Conservation (phyloP, 1,284 basidiomycete species). For the Exobasidium rhododendri region DNA sequence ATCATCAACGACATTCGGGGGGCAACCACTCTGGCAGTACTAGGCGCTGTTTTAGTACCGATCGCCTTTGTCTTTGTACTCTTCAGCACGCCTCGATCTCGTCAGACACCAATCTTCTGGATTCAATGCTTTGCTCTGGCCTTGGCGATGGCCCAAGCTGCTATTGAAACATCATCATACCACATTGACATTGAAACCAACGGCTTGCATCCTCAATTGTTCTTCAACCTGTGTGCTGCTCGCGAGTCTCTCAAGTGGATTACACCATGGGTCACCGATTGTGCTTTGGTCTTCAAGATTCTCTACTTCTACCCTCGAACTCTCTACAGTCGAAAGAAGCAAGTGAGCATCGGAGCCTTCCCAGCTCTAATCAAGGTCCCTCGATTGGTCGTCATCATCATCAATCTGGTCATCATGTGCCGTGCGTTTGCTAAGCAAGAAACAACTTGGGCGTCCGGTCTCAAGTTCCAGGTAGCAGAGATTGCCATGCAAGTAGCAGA, state of each 20-base stretch:
- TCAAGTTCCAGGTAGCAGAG: slow-evolving; percentile 1
- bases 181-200: background rate
- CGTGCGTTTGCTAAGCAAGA: background rate
- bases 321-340: background rate
- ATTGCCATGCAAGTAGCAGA: background rate
- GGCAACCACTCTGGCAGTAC: background rate
- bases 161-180: background rate
- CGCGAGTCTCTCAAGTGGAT: background rate
- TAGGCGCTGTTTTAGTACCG: background rate
- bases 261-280: slow-evolving; percentile 1
- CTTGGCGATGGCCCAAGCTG: slow-evolving; percentile 1
- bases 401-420: slow-evolving; percentile 1
- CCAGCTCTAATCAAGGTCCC: slow-evolving; percentile 1
- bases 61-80: slow-evolving; percentile 1
- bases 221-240: background rate
- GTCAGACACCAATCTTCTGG: slow-evolving; percentile 1
- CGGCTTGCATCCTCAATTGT: background rate
- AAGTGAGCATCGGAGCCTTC: background rate
- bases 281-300: slow-evolving; percentile 1
- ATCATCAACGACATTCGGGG: background rate
- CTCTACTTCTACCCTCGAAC: slow-evolving; percentile 1
- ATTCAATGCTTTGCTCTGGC: background rate
- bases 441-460: background rate
- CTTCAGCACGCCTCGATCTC: background rate
- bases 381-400: background rate